phyloP scores from a whole-genome alignment of 2,329 filamentous ascomycete genomes.

The Polychaeton citri region DNA sequence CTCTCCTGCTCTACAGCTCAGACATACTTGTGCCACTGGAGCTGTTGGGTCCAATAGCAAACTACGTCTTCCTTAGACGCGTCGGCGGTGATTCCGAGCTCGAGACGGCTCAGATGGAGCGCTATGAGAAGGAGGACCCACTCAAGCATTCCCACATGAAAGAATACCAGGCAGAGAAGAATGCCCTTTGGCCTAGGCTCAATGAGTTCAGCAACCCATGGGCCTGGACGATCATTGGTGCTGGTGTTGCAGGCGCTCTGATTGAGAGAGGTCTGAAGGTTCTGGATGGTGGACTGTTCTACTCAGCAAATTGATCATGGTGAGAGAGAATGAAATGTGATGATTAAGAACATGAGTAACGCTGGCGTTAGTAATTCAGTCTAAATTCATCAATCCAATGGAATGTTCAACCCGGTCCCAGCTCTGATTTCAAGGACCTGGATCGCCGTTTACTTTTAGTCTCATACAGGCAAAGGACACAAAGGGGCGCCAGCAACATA shows the following conservation, averaged over 20 bases:
- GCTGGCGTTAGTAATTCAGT: no score
- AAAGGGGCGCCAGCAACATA: no score
- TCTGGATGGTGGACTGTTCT: conserved; percentile 1
- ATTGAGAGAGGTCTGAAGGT: conserved; percentile 30
- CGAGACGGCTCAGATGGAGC: conserved; percentile 38
- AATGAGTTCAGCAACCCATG: conserved; percentile 42
- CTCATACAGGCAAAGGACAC: no score
- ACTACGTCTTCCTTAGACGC: conserved; percentile 45
- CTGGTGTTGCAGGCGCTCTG: conserved; percentile 36
- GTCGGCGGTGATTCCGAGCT: conserved; percentile 44
- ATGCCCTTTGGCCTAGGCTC: conserved; percentile 45
- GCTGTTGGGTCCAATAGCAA: conserved; percentile 42
- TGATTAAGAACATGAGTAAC: no score
- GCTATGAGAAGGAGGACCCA: conserved; percentile 38
- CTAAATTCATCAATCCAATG: no score
- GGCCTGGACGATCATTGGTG: conserved; percentile 40
- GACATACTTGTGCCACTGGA: conserved; percentile 42
- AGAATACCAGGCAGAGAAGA: conserved; percentile 40
- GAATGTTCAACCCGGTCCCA: no score
- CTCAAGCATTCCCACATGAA: conserved; percentile 41
- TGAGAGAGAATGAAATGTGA: no score
- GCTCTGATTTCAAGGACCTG: no score
- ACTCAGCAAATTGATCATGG: conserved; percentile 1
- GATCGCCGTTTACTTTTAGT: no score
- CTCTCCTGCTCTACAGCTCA: conserved; percentile 41